Percentiles rank a stretch among this genome's conserved stretches.
Conservation (phyloP, 495 filamentous ascomycete species). For the Penicillium canescens region DNA sequence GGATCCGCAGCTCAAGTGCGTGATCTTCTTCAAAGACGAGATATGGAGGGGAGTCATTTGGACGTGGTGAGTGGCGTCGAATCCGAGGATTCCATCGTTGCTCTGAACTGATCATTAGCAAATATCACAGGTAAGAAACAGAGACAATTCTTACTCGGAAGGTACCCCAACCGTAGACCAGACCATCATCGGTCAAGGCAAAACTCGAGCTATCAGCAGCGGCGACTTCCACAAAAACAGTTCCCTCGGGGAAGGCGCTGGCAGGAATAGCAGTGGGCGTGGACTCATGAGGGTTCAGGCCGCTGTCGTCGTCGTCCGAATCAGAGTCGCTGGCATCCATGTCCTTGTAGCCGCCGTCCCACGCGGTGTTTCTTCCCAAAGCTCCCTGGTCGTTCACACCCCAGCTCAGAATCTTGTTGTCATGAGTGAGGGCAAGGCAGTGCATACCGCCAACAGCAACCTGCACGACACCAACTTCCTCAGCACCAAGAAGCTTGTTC, state of each 20-base stretch:
- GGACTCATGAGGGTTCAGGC: slow-evolving; percentile 61
- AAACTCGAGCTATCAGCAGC: slow-evolving; percentile 66
- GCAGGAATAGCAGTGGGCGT: slow-evolving; percentile 58
- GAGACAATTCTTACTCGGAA: slow-evolving; percentile 55
- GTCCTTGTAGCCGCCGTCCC: slow-evolving; percentile 65
- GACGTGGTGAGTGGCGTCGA: slow-evolving; percentile 41
- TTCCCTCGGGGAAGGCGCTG: slow-evolving; percentile 51
- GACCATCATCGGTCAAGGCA: slow-evolving; percentile 64
- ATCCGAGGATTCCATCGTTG: slow-evolving; percentile 60
- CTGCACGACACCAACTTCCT: slow-evolving; percentile 62
- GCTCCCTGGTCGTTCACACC: slow-evolving; percentile 70
- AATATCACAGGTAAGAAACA: background rate
- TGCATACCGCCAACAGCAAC: slow-evolving; percentile 69
- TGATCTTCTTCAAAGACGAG: slow-evolving; percentile 56
- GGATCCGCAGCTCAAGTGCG: slow-evolving; percentile 53
- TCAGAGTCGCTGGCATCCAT: slow-evolving; percentile 56
- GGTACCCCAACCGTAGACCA: slow-evolving; percentile 72
- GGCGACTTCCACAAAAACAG: slow-evolving; percentile 59
- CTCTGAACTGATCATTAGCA: slow-evolving; percentile 37
- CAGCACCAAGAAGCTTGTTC: slow-evolving; percentile 56
- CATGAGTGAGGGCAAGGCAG: slow-evolving; percentile 58
- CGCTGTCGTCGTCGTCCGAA: slow-evolving; percentile 55
- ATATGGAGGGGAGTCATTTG: slow-evolving; percentile 53
- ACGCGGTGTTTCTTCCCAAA: slow-evolving; percentile 60
- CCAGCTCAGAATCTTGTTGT: slow-evolving; percentile 66